These are phyloP conservation scores for Xylariaceae sp. DNA, from an alignment of 2,329 filamentous ascomycete species.

Conservation along the genomic window DNA sequence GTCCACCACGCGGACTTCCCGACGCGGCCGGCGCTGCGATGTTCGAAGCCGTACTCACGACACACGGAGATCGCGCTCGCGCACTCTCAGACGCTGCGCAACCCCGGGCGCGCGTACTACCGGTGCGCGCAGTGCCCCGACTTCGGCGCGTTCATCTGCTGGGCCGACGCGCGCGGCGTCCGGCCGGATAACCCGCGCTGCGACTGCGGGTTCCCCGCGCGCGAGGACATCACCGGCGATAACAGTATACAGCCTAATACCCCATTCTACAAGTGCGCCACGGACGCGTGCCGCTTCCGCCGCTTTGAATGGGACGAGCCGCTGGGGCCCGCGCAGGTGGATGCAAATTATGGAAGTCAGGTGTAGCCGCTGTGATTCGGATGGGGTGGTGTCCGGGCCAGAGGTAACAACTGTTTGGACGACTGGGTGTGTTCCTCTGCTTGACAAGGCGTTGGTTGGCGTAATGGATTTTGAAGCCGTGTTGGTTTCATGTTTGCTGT, in stretches of 20 bases:
- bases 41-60: background rate
- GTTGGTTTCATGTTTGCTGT: too few species aligned
- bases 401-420: too few species aligned
- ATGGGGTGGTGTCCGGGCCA: too few species aligned
- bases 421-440: too few species aligned
- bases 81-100: background rate
- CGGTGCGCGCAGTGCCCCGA: slow-evolving; percentile 5
- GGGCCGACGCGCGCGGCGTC: slow-evolving; percentile 16
- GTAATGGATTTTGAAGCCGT: too few species aligned
- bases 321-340: slow-evolving; percentile 9
- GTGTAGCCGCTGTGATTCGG: too few species aligned
- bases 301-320: slow-evolving; percentile 5
- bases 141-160: slow-evolving; percentile 15
- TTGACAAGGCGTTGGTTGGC: too few species aligned
- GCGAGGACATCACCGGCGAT: slow-evolving; percentile 15
- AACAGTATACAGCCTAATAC: background rate
- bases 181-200: slow-evolving; percentile 7
- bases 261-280: slow-evolving; percentile 22
- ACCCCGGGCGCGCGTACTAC: slow-evolving; percentile 10
- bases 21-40: slow-evolving; percentile 11
- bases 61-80: slow-evolving; percentile 6
- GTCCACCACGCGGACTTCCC: slow-evolving; percentile 16
- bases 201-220: slow-evolving; percentile 13
- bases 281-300: slow-evolving; percentile 9
- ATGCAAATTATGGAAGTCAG: slow-evolving; percentile 4